Base-by-base conservation (phyloP, 805 yeast genomes). In the Starmerella asiatica region DNA sequence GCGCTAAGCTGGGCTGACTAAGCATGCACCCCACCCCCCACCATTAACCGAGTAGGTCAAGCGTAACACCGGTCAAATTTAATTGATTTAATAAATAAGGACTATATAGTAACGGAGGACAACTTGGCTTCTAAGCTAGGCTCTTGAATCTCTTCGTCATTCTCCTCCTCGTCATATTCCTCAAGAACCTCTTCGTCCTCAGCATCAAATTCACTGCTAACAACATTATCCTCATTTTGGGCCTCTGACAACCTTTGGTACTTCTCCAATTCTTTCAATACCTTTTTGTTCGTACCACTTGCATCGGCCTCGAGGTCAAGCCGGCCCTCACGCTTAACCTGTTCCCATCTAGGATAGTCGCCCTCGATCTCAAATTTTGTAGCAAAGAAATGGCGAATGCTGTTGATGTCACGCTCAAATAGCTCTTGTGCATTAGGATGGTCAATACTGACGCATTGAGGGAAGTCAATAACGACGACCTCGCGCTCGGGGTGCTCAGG, bases 391-490 rank as follows among this genome's bases (percentile, higher is more conserved):
- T 76, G 68, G 46, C 85, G 69, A 39, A 91, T 76, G 59, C 97
- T 86, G 42, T 83, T 81, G 19, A 91, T 93, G 61, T 91, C 99
- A 63, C 99, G 71, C 51, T 82, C 74, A 60, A 91, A 91, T 58
- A 83, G 86, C 42, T 69, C 71, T 46, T 78, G 78, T 5, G 97
- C 96, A 57, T 91, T 95, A 3, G 66, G 68, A 56, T 91, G 99
- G 49, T 80, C 86, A 34, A 82, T 81, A 18, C 95, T 83, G 15
- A 91, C 80, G 73, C 96, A 88, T 61, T 91, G 99, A 3, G 99
- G 99, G 67, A 91, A 91, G 68, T 91, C 99, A 53, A 91, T 88
- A 21, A 91, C 94, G 17, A 86, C 79, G 53, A 85, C 83, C 36
- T 82, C 91, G 32, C 63, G 61, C 40, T 76, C 82, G 6, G 67